These are phyloP conservation scores for Rubia occidens DNA, from an alignment of 305 asterid species.

Conservation along the genomic window DNA sequence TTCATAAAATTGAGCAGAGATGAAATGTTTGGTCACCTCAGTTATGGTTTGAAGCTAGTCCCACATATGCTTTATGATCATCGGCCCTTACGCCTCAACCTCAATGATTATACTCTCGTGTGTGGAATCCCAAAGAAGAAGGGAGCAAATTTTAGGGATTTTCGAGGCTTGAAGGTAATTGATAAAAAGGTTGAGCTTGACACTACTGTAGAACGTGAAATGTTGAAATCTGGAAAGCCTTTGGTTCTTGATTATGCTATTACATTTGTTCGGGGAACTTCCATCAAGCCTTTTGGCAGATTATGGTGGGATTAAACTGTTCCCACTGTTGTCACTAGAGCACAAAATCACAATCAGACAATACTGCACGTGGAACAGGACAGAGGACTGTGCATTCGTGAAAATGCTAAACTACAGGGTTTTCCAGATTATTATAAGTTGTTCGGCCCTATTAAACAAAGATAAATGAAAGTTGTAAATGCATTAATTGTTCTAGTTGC, in stretches of 20 bases:
- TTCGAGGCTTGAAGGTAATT: background rate
- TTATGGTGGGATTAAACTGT: slow-evolving; percentile 91
- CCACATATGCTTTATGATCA: too few relatives aligned
- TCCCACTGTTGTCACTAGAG: slow-evolving; percentile 64
- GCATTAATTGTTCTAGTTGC: too few relatives aligned
- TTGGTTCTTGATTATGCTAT: slow-evolving; percentile 77
- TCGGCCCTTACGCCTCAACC: too few relatives aligned
- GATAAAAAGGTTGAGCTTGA: background rate
- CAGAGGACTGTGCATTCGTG: slow-evolving; percentile 68
- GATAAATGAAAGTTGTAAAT: slow-evolving; percentile 38
- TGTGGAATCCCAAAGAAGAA: too few relatives aligned
- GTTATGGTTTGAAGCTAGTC: slow-evolving; percentile 10
- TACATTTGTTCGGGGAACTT: slow-evolving; percentile 35
- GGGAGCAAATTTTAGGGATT: background rate
- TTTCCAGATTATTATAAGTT: slow-evolving; percentile 71
- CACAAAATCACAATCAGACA: slow-evolving; percentile 31
- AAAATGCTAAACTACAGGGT: slow-evolving; percentile 81
- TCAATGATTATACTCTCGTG: too few relatives aligned
- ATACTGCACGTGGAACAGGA: slow-evolving; percentile 50
- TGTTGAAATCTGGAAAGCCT: slow-evolving; percentile 63
- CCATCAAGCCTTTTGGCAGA: slow-evolving; percentile 53
- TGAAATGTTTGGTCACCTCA: slow-evolving; percentile 29
- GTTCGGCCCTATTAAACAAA: slow-evolving; percentile 58
- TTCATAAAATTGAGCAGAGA: slow-evolving; percentile 56
- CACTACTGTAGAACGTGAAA: too few relatives aligned